Evolutionary conservation across 495 filamentous ascomycete genomes (phyloP).

Genomic region (Usnea hakonensis): DNA sequence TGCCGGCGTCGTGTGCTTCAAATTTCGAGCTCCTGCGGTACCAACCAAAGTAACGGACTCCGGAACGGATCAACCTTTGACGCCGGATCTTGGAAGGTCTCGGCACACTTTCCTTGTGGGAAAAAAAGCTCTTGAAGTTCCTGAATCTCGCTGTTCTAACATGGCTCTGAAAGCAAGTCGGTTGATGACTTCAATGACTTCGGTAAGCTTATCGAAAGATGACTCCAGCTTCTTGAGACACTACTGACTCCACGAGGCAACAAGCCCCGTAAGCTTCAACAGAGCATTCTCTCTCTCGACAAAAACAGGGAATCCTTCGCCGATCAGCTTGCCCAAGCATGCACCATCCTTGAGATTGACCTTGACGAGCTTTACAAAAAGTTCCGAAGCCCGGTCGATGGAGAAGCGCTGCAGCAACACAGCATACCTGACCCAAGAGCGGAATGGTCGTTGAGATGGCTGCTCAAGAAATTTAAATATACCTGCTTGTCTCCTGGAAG

Average conservation of each 20-base stretch:
- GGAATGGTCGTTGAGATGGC: slow-evolving; percentile 62
- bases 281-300: slow-evolving; percentile 45
- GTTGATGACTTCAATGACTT: not conserved
- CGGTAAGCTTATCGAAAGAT: not conserved
- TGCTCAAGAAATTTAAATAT: slow-evolving; percentile 52
- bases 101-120: slow-evolving; percentile 5
- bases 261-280: slow-evolving; percentile 28
- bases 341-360: slow-evolving; percentile 42
- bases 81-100: not conserved
- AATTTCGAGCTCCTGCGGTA: slow-evolving; percentile 5
- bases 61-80: slow-evolving; percentile 8
- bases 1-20: slow-evolving; percentile 9
- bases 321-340: slow-evolving; percentile 39
- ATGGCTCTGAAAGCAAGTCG: not conserved
- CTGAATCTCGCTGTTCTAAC: not conserved
- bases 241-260: slow-evolving; percentile 11
- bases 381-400: not conserved
- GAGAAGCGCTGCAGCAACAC: not conserved
- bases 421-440: slow-evolving; percentile 40
- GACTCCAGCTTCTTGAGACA: too few species aligned
- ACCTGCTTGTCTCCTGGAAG: slow-evolving; percentile 25
- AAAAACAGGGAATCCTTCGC: slow-evolving; percentile 39
- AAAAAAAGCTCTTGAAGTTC: not conserved
- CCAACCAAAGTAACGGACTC: not conserved
- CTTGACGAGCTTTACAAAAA: slow-evolving; percentile 9